These are phyloP conservation scores for Naganishia vishniacii DNA, from an alignment of 768 basidiomycete genomes.

Conservation along the genomic window DNA sequence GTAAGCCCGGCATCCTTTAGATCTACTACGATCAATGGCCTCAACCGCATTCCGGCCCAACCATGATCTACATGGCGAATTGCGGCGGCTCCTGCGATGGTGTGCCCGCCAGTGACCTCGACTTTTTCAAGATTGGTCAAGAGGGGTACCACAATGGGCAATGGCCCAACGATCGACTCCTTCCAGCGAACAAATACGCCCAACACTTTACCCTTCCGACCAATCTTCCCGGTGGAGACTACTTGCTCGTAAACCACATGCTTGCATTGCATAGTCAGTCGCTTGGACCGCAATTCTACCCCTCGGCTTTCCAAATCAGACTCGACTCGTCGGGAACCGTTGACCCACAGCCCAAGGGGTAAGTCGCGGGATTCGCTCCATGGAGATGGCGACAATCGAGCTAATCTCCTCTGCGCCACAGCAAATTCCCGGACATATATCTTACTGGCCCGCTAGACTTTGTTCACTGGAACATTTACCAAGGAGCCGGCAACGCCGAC, in stretches of 20 bases:
- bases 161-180: conserved; percentile 21
- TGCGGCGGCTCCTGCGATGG: conserved; percentile 12
- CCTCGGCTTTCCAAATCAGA: conserved; percentile 13
- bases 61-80: conserved; percentile 17
- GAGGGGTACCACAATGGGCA: conserved; percentile 8
- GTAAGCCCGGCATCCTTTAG: neutral
- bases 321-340: conserved; percentile 18
- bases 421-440: conserved; percentile 13
- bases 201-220: conserved; percentile 14
- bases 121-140: conserved; percentile 23
- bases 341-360: neutral
- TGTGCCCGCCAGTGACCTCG: neutral
- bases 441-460: conserved; percentile 16
- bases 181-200: neutral
- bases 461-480: conserved; percentile 2
- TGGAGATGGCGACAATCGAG: too few relatives aligned
- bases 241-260: conserved; percentile 13
- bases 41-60: conserved; percentile 15
- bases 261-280: conserved; percentile 21
- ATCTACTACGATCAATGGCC: conserved; percentile 20
- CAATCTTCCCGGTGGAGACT: conserved; percentile 14
- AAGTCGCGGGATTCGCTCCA: too few relatives aligned
- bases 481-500: conserved; percentile 2
- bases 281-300: conserved; percentile 19
- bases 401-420: too few relatives aligned